A percentile compares a stretch with the other conserved stretches of the same genome.
Conservation (phyloP, 306 rosid species). For the Trifolium repens region DNA sequence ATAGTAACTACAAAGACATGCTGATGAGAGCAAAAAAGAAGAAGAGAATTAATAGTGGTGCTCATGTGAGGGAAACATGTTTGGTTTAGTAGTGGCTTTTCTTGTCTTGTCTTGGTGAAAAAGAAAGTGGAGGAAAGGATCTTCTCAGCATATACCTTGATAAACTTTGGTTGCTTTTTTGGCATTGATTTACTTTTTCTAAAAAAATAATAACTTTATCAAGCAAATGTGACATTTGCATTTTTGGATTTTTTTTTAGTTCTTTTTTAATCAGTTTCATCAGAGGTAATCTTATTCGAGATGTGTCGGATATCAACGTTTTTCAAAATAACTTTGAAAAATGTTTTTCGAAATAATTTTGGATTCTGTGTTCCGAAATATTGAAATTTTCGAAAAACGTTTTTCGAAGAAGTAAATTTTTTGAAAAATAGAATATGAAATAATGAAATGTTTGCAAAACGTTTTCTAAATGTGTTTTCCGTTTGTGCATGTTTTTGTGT, state of each 20-base stretch:
- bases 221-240: neutral
- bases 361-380: too few relatives aligned
- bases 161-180: neutral
- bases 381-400: too few relatives aligned
- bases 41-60: constrained; percentile 21
- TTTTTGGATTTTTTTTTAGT: neutral
- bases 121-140: neutral
- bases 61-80: constrained; percentile 28
- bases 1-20: neutral
- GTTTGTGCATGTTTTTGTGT: too few relatives aligned
- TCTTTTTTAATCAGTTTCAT: too few relatives aligned
- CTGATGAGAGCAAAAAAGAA: constrained; percentile 1
- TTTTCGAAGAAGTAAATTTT: too few relatives aligned
- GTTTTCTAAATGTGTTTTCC: too few relatives aligned
- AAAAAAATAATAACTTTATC: neutral
- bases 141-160: constrained; percentile 22
- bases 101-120: constrained; percentile 26
- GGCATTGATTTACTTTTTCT: neutral
- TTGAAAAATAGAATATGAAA: too few relatives aligned
- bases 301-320: too few relatives aligned
- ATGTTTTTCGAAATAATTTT: too few relatives aligned
- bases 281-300: neutral
- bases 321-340: too few relatives aligned
- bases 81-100: constrained; percentile 17
- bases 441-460: too few relatives aligned